Conservation (phyloP, 1,284 basidiomycete species). For the Mrakiaceae sp. region DNA sequence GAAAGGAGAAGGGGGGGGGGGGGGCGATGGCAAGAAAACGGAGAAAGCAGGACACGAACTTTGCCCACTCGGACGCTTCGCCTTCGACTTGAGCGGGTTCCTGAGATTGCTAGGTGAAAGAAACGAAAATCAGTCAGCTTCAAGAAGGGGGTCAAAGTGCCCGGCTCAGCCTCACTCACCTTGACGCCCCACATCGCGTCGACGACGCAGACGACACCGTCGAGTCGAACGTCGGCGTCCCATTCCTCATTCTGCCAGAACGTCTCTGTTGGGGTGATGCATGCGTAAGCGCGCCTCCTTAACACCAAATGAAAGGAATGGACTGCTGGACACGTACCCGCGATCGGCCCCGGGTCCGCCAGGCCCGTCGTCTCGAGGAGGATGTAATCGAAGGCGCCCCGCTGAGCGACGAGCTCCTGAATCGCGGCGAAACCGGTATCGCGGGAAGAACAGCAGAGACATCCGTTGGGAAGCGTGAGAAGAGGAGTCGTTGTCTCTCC, state of each 20-base stretch:
- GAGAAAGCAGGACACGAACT: constrained; percentile 38
- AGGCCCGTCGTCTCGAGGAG: constrained; percentile 85
- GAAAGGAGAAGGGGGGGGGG: neutral
- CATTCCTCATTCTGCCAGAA: constrained; percentile 92
- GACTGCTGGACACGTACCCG: constrained; percentile 24
- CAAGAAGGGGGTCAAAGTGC: neutral
- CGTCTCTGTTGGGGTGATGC: constrained; percentile 37
- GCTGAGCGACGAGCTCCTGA: constrained; percentile 51
- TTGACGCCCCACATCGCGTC: constrained; percentile 73
- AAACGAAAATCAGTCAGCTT: neutral
- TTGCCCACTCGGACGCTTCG: constrained; percentile 60
- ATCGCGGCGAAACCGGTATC: constrained; percentile 82
- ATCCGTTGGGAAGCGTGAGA: constrained; percentile 82
- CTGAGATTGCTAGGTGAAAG: constrained; percentile 53
- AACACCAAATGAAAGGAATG: too few species aligned
- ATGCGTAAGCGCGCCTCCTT: too few species aligned
- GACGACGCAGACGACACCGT: constrained; percentile 83
- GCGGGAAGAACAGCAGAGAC: constrained; percentile 87
- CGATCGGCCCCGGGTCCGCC: constrained; percentile 83
- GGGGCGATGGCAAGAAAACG: neutral
- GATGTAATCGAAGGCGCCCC: constrained; percentile 84
- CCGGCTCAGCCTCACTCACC: constrained; percentile 36
- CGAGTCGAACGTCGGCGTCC: constrained; percentile 57
- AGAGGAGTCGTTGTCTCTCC: constrained; percentile 39
- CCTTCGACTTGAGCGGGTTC: constrained; percentile 57